A percentile compares a stretch with the other conserved stretches of the same genome.
Evolutionary conservation across 192 early-diverging fungal species (phyloP).

Genomic region (Backusella tarrabulga): DNA sequence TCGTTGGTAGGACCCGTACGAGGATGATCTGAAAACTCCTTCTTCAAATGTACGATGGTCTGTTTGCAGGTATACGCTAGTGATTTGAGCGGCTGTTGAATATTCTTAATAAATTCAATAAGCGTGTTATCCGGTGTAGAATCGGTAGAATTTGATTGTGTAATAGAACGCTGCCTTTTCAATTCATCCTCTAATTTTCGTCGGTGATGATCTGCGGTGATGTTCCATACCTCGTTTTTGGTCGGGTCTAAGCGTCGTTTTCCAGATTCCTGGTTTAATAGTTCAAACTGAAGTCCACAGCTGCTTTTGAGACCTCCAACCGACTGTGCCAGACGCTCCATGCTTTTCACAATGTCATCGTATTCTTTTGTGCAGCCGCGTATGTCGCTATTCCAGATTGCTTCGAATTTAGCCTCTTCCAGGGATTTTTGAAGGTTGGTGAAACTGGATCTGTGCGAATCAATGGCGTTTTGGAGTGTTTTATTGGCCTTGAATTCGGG

Average conservation of each 20-base stretch:
- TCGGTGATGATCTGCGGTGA: conserved; percentile 27
- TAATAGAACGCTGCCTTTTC: conserved; percentile 9
- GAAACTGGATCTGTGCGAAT: conserved; percentile 59
- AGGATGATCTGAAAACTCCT: conserved; percentile 32
- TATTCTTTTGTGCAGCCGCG: conserved; percentile 42
- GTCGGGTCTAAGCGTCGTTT: conserved; percentile 1
- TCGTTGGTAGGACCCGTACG: not conserved
- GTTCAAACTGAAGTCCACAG: conserved; percentile 63
- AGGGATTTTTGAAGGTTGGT: conserved; percentile 56
- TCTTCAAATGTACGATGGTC: conserved; percentile 51
- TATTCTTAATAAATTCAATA: conserved; percentile 48
- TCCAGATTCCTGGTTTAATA: conserved; percentile 33
- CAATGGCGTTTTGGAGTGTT: conserved; percentile 59
- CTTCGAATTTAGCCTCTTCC: conserved; percentile 57
- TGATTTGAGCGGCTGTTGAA: conserved; percentile 53
- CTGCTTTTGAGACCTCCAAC: conserved; percentile 68
- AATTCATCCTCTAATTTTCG: conserved; percentile 32
- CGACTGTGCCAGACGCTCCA: conserved; percentile 71
- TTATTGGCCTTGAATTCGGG: conserved; percentile 51
- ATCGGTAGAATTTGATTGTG: not conserved
- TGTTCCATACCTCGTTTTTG: conserved; percentile 14
- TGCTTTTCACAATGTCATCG: conserved; percentile 50
- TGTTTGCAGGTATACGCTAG: conserved; percentile 55
- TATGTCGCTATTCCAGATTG: conserved; percentile 48
- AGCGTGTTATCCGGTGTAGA: conserved; percentile 20